Conservation (phyloP, 805 yeast genomes). For the Teunomyces barrocoloradensis region DNA sequence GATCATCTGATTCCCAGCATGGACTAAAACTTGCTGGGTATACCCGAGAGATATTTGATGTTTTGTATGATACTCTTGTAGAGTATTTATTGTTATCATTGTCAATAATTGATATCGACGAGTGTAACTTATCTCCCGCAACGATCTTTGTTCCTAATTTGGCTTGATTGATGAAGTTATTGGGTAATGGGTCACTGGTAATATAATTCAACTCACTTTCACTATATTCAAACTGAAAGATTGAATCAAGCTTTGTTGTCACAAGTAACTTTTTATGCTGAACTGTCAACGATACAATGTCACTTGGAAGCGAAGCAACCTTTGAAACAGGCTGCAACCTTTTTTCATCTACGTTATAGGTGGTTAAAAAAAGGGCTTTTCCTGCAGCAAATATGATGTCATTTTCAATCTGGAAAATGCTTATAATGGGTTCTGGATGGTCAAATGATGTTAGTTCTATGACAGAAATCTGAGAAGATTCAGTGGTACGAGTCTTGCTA, state of each 20-base stretch:
- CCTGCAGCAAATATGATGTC: constrained; percentile 34
- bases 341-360: constrained; percentile 31
- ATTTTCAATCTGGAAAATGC: constrained; percentile 32
- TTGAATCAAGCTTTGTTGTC: constrained; percentile 36
- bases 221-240: constrained; percentile 24
- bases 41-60: constrained; percentile 34
- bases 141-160: constrained; percentile 19
- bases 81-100: constrained; percentile 6
- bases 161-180: constrained; percentile 31
- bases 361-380: constrained; percentile 26
- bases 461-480: constrained; percentile 17
- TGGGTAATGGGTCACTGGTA: constrained; percentile 33
- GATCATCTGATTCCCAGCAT: constrained; percentile 17
- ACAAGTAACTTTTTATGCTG: constrained; percentile 19
- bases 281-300: constrained; percentile 23
- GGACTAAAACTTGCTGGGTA: constrained; percentile 20
- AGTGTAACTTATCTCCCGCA: constrained; percentile 36
- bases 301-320: constrained; percentile 29
- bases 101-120: constrained; percentile 28
- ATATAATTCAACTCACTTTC: constrained; percentile 10
- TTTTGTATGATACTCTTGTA: constrained; percentile 14
- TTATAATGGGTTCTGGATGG: constrained; percentile 30
- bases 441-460: constrained; percentile 32
- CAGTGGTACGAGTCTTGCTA: constrained; percentile 14
- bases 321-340: constrained; percentile 26